Base-by-base conservation (phyloP, 129 eudicot species). In the Escallonia rubra region DNA sequence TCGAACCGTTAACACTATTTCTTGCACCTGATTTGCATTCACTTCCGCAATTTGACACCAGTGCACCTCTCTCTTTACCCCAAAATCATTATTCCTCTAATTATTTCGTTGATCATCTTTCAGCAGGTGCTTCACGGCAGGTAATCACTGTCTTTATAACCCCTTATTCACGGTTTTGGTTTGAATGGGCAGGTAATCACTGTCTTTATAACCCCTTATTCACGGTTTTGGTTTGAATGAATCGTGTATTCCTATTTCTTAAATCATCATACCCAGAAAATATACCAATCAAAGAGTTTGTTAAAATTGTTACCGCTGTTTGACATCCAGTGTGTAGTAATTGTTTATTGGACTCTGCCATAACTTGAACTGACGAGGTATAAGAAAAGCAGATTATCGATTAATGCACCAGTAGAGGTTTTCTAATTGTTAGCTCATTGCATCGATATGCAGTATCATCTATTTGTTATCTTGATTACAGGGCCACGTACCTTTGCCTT, bases 61-160 rank as follows among this genome's bases (percentile, higher is more conserved):
- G 34, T 48, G 11, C 53, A 16, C 71, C 74, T 50, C 62, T 50
- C 71, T 61, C 70, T 13, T 41, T 50, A 42, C 72, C 78, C 34
- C 73, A 51, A 43, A 72, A 68, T 64, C 43, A 12, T 14, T 66
- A 56, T 43, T 50, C 61, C 56, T 67, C 76, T 8, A 41, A 55
- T 39, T 14, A 76, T 39, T 71, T 8, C 61, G 5, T 34, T 59
- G 52, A 68, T 44, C 64, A 77, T 69, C 64, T 15, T 43, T 59
- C 75, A 5, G 53, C 61, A 49, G 50, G 78, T 34, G 58, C 79
- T 64, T 62, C 62, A 61, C 68, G 57, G 57, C 79, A 83, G 89
- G 85, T 81, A 57, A 65, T 3, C 48, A 12, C 9, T 41, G 5
- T 8, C 44, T 23, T 23, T 46, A 0, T 63, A 10, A 41, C 6